phyloP scores from a whole-genome alignment of 495 filamentous ascomycete genomes.

The Tuber magnatum region DNA sequence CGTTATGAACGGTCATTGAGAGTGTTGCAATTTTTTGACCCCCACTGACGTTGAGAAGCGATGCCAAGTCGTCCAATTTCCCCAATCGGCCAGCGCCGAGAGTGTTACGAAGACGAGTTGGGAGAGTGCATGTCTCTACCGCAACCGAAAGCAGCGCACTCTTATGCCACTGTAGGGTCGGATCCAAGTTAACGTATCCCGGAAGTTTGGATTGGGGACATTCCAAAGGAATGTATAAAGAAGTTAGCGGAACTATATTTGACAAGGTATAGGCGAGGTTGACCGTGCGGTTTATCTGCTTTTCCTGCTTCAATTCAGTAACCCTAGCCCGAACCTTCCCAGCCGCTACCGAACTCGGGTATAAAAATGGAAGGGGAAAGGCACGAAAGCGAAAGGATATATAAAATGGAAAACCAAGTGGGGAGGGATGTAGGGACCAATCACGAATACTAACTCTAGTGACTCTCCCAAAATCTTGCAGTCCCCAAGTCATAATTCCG shows the following conservation, averaged over 20 bases:
- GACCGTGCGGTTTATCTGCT: constrained; percentile 44
- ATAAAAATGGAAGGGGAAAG: not conserved
- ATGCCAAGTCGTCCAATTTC: constrained; percentile 58
- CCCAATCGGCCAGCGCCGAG: constrained; percentile 44
- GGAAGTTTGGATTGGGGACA: constrained; percentile 55
- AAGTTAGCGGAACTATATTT: constrained; percentile 49
- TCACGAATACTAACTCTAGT: constrained; percentile 49
- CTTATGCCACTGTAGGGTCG: constrained; percentile 67
- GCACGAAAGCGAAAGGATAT: not conserved
- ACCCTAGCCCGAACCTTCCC: not conserved
- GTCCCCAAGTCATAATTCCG: constrained; percentile 75
- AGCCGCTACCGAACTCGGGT: not conserved
- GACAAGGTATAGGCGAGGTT: constrained; percentile 38
- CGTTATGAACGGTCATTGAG: constrained; percentile 45
- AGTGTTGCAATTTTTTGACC: constrained; percentile 74
- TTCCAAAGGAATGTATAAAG: constrained; percentile 71
- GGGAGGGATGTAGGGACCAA: constrained; percentile 2
- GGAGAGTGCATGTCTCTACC: constrained; percentile 72
- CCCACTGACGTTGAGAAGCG: constrained; percentile 65
- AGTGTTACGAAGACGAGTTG: constrained; percentile 58
- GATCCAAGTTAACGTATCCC: constrained; percentile 55
- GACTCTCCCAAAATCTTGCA: constrained; percentile 57
- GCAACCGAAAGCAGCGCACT: constrained; percentile 70
- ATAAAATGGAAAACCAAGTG: constrained; percentile 11
- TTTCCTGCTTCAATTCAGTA: constrained; percentile 42